Base-by-base conservation (phyloP, 2,329 filamentous ascomycete species). In the Sphaerulina populicola region DNA sequence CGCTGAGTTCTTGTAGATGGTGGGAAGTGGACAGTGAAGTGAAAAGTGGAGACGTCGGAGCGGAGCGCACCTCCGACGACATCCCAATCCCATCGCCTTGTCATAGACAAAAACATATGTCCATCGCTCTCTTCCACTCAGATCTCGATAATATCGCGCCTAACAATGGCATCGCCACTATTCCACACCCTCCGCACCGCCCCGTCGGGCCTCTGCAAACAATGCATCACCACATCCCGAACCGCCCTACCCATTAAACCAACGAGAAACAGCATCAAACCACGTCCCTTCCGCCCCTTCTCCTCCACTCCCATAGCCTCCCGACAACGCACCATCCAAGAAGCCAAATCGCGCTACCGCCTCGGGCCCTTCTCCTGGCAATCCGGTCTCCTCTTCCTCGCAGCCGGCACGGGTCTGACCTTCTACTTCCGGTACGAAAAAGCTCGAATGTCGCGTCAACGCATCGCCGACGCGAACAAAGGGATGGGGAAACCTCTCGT, bases 381-480 rank as follows among this genome's bases (percentile, higher is more conserved):
- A 71, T 85, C 91, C 30, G 91, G 88, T 14, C 61, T 89, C 45
- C 77, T 98, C 57, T 97, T 98, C 73, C 76, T 97, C 58, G 66
- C 78, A 42, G 85, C 89, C 2, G 89, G 87, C 61, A 82, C 74
- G 10, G 84, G 81, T 27, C 77, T 98, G 63, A 82, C 89, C 54
- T 80, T 87, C 71, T 98, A 97, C 69, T 97, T 98, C 71, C 88
- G 90, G 64, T 81, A 83, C 63, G 93, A 98, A 71, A 97, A 97
- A 75, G 81, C 81, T 62, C 84, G 93, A 64, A 84, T 98, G 81
- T 83, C 93, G 67, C 81, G 90, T 57, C 86, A 90, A 74, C 80
- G 89, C 51, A 81, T 96, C 60, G 89, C 89, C 6, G 90, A 97
- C 66, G 86, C 91, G 61, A 86, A 85, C 59, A 98, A 98, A 73